These are phyloP conservation scores for Diaporthe citri DNA, from an alignment of 2,329 filamentous ascomycete species.

Conservation along the genomic window DNA sequence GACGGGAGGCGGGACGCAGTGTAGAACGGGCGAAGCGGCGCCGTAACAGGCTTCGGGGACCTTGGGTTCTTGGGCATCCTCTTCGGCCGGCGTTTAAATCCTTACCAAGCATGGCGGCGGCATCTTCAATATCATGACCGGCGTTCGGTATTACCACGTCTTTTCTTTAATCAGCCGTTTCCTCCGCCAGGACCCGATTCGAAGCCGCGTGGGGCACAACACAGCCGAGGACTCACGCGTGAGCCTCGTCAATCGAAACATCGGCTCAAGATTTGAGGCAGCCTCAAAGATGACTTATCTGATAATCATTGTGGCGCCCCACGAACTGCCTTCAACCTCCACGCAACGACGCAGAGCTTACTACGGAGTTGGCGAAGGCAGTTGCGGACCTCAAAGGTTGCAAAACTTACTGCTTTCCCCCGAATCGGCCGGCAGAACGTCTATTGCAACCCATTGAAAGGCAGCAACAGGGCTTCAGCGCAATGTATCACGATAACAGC, in stretches of 20 bases:
- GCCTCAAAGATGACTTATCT: not conserved
- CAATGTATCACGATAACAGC: not conserved
- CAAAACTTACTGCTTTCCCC: not conserved
- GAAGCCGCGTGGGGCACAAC: not conserved
- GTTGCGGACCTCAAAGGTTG: not conserved
- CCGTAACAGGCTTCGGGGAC: not conserved
- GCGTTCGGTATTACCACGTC: slow-evolving; percentile 5
- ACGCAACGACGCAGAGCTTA: not conserved
- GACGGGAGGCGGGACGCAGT: not conserved
- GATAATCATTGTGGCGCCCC: not conserved
- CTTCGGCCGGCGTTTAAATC: slow-evolving; percentile 33
- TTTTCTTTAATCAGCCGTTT: slow-evolving; percentile 8
- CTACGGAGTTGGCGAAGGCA: not conserved
- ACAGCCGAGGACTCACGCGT: not conserved
- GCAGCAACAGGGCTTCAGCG: not conserved
- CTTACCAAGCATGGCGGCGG: slow-evolving; percentile 34
- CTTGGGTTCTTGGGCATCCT: slow-evolving; percentile 8
- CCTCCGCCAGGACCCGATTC: slow-evolving; percentile 3
- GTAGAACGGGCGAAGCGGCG: not conserved
- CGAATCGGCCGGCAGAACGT: not conserved
- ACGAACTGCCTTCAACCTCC: not conserved
- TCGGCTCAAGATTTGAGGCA: not conserved
- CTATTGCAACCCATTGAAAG: not conserved
- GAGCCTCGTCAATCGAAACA: not conserved
- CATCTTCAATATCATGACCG: slow-evolving; percentile 14